A percentile compares a stretch with the other conserved stretches of the same genome.
Conservation (phyloP, 768 basidiomycete species). For the Xanthoconium stramineum region DNA sequence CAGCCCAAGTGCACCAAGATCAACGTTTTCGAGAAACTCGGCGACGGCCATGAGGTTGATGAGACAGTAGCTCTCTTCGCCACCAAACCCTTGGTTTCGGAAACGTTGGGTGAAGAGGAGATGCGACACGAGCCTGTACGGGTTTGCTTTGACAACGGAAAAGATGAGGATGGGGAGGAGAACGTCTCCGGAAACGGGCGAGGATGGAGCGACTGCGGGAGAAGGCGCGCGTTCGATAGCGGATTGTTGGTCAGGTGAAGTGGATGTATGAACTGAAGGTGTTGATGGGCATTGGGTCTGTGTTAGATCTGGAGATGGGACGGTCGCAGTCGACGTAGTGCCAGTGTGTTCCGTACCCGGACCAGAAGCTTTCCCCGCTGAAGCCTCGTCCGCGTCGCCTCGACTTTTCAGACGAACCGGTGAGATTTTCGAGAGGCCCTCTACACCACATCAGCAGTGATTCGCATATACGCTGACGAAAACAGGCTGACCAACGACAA, state of each 20-base stretch:
- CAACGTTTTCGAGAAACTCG: constrained; percentile 94
- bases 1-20: constrained; percentile 68
- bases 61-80: constrained; percentile 88
- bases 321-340: neutral
- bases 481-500: constrained; percentile 65
- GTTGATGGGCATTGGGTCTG: constrained; percentile 2
- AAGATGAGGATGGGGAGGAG: constrained; percentile 93
- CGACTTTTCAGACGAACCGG: constrained; percentile 73
- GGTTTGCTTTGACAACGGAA: constrained; percentile 91
- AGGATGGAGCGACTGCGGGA: constrained; percentile 28
- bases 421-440: constrained; percentile 71
- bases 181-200: constrained; percentile 79
- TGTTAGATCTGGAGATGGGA: neutral
- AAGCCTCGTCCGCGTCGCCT: constrained; percentile 22
- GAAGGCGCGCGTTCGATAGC: constrained; percentile 3
- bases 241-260: neutral
- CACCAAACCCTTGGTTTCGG: constrained; percentile 33
- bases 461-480: neutral
- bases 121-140: constrained; percentile 66
- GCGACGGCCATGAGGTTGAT: constrained; percentile 95
- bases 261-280: constrained; percentile 6
- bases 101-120: constrained; percentile 37
- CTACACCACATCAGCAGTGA: constrained; percentile 35
- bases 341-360: neutral
- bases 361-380: neutral